Conservation (phyloP, 768 basidiomycete genomes). For the Mycena filopes region DNA sequence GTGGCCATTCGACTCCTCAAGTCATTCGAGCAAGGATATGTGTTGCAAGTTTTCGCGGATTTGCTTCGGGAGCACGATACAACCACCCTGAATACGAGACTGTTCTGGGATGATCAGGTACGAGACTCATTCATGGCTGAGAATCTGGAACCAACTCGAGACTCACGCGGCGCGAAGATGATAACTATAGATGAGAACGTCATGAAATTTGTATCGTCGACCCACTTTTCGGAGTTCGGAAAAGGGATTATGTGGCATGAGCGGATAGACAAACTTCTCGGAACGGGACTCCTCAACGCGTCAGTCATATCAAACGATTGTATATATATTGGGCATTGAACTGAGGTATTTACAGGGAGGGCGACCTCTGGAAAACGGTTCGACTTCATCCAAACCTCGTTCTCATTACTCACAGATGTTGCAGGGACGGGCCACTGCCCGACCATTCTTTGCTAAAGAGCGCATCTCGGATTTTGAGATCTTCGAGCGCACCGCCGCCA, state of each 20-base stretch:
- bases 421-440: slow-evolving; percentile 58
- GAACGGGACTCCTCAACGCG: slow-evolving; percentile 62
- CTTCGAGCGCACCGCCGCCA: slow-evolving; percentile 52
- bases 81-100: slow-evolving; percentile 58
- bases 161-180: slow-evolving; percentile 43
- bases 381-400: background rate
- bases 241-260: slow-evolving; percentile 54
- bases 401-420: background rate
- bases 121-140: background rate
- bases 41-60: slow-evolving; percentile 50
- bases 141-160: too few species aligned
- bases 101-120: slow-evolving; percentile 59
- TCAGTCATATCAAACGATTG: slow-evolving; percentile 2
- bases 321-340: too few species aligned
- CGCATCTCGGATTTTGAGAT: slow-evolving; percentile 59
- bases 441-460: slow-evolving; percentile 61
- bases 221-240: slow-evolving; percentile 57
- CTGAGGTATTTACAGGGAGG: slow-evolving; percentile 11
- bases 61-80: slow-evolving; percentile 56
- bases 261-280: slow-evolving; percentile 53
- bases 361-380: slow-evolving; percentile 22
- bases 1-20: slow-evolving; percentile 48
- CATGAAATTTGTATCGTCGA: slow-evolving; percentile 52
- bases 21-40: slow-evolving; percentile 48
- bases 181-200: slow-evolving; percentile 58